Percentiles rank a stretch among this genome's conserved stretches.
Conservation (phyloP, 1,284 basidiomycete genomes). For the Phenoliferia sp. region DNA sequence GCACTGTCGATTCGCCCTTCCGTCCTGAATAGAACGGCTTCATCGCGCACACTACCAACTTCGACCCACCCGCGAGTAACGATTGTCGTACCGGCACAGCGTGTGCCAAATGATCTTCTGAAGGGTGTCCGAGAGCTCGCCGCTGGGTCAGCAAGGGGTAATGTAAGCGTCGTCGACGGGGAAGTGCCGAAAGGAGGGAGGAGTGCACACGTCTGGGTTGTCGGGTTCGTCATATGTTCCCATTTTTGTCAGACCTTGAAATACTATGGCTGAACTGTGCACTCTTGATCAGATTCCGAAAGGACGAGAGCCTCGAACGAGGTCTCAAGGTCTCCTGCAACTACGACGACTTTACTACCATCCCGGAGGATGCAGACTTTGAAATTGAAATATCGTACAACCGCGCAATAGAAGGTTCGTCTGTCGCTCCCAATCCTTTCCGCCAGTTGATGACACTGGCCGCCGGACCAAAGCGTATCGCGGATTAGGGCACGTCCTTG, state of each 20-base stretch:
- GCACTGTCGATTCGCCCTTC: conserved; percentile 13
- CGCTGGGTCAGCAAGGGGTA: conserved; percentile 3
- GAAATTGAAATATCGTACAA: conserved; percentile 19
- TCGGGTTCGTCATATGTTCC: conserved; percentile 11
- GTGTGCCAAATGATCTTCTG: conserved; percentile 7
- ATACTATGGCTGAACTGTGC: not conserved
- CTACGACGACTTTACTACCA: conserved; percentile 26
- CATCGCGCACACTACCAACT: conserved; percentile 15
- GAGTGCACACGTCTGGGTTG: conserved; percentile 1
- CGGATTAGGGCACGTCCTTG: conserved; percentile 32
- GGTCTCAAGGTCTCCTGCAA: conserved; percentile 14
- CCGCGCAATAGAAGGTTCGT: conserved; percentile 24
- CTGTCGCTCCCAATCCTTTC: not conserved
- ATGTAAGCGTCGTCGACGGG: conserved; percentile 16
- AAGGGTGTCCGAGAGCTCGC: conserved; percentile 17
- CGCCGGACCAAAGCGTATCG: conserved; percentile 22
- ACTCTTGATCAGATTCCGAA: conserved; percentile 10
- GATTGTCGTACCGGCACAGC: conserved; percentile 1
- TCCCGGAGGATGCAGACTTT: conserved; percentile 4
- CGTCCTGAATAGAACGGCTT: conserved; percentile 3
- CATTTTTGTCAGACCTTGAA: no score
- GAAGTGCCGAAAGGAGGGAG: not conserved
- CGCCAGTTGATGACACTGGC: no score
- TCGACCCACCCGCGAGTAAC: conserved; percentile 18
- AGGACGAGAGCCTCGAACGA: conserved; percentile 5